Conservation (phyloP, 108 stramenopile species). For the Bacterosira constricta region DNA sequence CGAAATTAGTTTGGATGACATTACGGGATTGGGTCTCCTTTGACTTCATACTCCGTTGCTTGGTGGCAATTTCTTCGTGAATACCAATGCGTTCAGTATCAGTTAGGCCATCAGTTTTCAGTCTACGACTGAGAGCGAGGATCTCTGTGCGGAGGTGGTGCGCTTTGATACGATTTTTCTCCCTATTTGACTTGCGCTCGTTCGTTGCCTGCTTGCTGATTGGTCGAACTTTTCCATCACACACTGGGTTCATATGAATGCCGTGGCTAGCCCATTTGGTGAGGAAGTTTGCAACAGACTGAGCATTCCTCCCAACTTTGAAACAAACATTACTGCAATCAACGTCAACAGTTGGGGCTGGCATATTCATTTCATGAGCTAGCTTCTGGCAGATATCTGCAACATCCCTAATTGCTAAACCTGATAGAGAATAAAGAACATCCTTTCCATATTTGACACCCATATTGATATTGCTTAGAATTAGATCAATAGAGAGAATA, state of each 20-base stretch:
- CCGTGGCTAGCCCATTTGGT: constrained; percentile 13
- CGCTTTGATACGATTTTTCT: neutral
- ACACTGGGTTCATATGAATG: constrained; percentile 1
- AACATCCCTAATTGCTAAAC: constrained; percentile 1
- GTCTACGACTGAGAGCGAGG: neutral
- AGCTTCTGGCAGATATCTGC: neutral
- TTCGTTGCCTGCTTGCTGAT: constrained; percentile 29
- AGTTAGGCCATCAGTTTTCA: neutral
- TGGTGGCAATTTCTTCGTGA: neutral
- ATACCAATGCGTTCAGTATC: no score
- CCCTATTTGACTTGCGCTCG: constrained; percentile 4
- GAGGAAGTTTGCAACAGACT: constrained; percentile 1
- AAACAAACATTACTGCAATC: constrained; percentile 22
- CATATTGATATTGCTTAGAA: no score
- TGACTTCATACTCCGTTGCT: neutral
- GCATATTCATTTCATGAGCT: neutral
- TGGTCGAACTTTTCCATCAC: constrained; percentile 18
- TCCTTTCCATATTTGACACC: neutral
- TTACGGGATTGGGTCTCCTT: no score
- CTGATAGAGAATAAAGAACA: neutral
- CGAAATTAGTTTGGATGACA: neutral
- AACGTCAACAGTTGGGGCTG: constrained; percentile 1
- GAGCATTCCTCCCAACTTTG: constrained; percentile 1
- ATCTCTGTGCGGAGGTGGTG: no score
- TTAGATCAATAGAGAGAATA: no score